Base-by-base conservation (phyloP, 75 land plant species). In the Picea sitchensis region DNA sequence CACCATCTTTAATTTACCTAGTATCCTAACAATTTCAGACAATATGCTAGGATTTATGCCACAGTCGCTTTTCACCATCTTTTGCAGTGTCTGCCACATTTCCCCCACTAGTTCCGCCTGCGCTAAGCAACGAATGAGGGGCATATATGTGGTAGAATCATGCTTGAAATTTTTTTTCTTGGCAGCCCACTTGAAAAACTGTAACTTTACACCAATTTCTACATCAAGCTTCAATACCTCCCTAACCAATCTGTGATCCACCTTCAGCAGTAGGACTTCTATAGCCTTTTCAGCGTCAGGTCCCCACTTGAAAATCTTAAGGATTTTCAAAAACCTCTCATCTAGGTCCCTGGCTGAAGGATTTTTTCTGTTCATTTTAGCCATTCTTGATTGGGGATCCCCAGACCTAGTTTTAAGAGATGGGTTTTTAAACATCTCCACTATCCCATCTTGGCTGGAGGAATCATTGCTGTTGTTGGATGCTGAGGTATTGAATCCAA, bases 291-390 rank as follows among this genome's bases (percentile, higher is more conserved):
- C 93, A 18, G 93, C 87, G 83, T 92, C 93, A 13, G 91, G 83
- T 4, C 93, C 93, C 93, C 93, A 92, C 71, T 87, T 92, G 77
- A 92, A 92, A 80, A 92, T 92, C 58, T 90, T 92, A 69, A 90
- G 81, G 26, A 92, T 92, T 81, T 91, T 85, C 11, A 90, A 68
- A 63, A 92, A 92, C 54, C 93, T 85, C 77, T 92, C 89, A 73
- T 86, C 89, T 76, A 90, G 63, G 30, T 64, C 71, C 47, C 91
- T 76, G 7, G 26, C 72, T 0, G 88, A 84, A 2, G 75, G 76
- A n/a, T 80, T 58, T n/a, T 32, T 63, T 18, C 64, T 86, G 14
- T 79, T 57, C 14, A 26, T 9, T 5, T 47, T 34, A 31, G 61
- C 26, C 21, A 76, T 26, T 32, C 4, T 44, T 78, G 81, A 26